phyloP scores from a whole-genome alignment of 768 basidiomycete species.

The Leccinum subgranulosum region DNA sequence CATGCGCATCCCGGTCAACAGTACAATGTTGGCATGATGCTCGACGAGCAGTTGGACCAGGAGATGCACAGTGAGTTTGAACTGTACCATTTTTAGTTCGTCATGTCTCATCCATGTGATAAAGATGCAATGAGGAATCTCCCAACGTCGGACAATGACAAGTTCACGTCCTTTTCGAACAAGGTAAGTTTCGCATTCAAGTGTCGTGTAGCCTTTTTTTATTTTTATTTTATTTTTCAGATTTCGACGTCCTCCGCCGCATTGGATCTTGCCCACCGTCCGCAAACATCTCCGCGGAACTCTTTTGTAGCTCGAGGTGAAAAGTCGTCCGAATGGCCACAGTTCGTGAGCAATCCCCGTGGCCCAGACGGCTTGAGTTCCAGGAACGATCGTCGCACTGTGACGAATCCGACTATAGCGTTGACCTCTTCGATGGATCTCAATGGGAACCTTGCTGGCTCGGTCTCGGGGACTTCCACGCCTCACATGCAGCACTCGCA shows the following conservation, averaged over 20 bases:
- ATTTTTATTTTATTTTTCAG: conserved; percentile 34
- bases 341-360: conserved; percentile 67
- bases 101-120: conserved; percentile 17
- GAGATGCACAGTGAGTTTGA: conserved; percentile 83
- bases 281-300: conserved; percentile 72
- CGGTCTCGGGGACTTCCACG: conserved; percentile 58
- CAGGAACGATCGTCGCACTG: conserved; percentile 63
- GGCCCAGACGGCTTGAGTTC: conserved; percentile 55
- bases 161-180: conserved; percentile 62
- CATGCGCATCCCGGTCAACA: conserved; percentile 52
- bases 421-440: conserved; percentile 57
- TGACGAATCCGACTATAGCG: conserved; percentile 71
- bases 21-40: conserved; percentile 84
- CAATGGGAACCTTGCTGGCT: conserved; percentile 40
- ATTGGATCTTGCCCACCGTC: conserved; percentile 86
- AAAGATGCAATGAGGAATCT: conserved; percentile 85
- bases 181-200: conserved; percentile 47
- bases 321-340: conserved; percentile 92
- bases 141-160: conserved; percentile 88
- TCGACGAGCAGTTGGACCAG: conserved; percentile 90
- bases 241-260: conserved; percentile 89
- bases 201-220: conserved; percentile 3
- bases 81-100: conserved; percentile 5
- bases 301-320: conserved; percentile 59
- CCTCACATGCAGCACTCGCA: conserved; percentile 65